Base-by-base conservation (phyloP, 345 rosid species). In the Pseudoturritis turrita region DNA sequence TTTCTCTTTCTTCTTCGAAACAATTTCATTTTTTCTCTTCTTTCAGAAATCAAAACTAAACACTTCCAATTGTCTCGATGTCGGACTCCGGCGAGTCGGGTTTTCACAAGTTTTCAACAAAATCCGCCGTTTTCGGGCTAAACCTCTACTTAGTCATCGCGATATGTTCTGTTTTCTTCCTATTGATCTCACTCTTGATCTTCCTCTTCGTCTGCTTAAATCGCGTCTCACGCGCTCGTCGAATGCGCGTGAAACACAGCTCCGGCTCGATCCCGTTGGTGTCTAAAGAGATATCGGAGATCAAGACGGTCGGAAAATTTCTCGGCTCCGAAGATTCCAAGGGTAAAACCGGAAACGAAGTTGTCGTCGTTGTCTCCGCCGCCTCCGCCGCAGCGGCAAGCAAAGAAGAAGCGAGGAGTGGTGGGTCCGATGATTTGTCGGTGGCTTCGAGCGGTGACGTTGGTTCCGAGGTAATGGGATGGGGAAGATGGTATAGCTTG, bases 401-500 rank as follows among this genome's bases (percentile, higher is more conserved):
- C 7, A 79, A 73, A 39, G 87, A 79, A 55, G 80, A 44, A 25
- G 26, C 10, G 33, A 29, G 8, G 47, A 79, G 83, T 14, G 40
- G 86, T 61, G 88, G 74, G 26, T 65, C 55, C 4, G 78, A 68
- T 63, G 84, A 79, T 35, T 76, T 68, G 78, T 81, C 83, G 25
- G 65, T 81, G 66, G 76, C 77, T 63, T 50, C 82, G 3, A 73
- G 82, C 28, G 77, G 88, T 74, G 91, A 84, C 62, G 83, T 77
- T 77, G 80, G 86, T 60, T 15, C 77, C 40, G 83, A 76, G 41
- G 81, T 53, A 22, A 83, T 89, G 13, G 97, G 99, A 6, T 95
- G 99, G 99, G 99, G 99, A 5, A 62, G 87, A 65, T 91, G 96
- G 99, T 91, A 89, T 56, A 52, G 84, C 72, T 76, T 95, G 77